Evolutionary conservation across 2,329 filamentous ascomycete genomes (phyloP).

Genomic region (Scytalidium lignicola): DNA sequence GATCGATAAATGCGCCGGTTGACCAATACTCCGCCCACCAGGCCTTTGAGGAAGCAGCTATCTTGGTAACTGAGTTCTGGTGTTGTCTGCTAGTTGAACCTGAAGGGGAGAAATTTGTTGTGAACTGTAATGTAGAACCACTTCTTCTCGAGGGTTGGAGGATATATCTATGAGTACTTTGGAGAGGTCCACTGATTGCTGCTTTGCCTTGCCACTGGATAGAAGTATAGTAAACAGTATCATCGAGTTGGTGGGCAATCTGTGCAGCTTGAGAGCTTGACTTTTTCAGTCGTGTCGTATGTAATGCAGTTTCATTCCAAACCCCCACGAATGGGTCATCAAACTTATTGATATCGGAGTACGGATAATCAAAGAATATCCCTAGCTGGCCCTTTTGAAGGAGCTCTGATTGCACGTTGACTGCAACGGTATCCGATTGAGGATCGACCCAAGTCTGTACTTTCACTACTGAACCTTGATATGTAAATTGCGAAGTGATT

Average conservation of each 20-base stretch:
- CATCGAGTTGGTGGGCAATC: conserved; percentile 33
- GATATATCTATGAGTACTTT: conserved; percentile 17
- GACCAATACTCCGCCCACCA: conserved; percentile 28
- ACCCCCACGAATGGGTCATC: conserved; percentile 36
- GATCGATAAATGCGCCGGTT: conserved; percentile 36
- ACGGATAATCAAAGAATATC: conserved; percentile 39
- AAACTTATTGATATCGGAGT: conserved; percentile 37
- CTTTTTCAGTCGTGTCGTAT: conserved; percentile 28
- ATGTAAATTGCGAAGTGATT: conserved; percentile 34
- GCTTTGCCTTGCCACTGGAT: conserved; percentile 16
- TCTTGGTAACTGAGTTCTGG: not conserved
- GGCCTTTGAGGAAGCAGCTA: conserved; percentile 5
- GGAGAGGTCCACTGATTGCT: conserved; percentile 9
- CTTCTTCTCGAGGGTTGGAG: conserved; percentile 4
- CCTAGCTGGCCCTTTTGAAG: conserved; percentile 28
- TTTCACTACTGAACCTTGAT: conserved; percentile 27
- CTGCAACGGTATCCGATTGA: conserved; percentile 32
- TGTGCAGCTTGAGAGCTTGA: conserved; percentile 17
- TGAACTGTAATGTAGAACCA: conserved; percentile 6
- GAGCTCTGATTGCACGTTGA: conserved; percentile 33
- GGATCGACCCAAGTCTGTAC: conserved; percentile 35
- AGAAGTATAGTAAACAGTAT: conserved; percentile 33
- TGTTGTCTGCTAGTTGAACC: not conserved
- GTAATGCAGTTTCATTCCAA: conserved; percentile 34
- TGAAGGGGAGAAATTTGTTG: conserved; percentile 16